These are phyloP conservation scores for Stereum hirsutum DNA, from an alignment of 1,284 basidiomycete species.

Conservation along the genomic window DNA sequence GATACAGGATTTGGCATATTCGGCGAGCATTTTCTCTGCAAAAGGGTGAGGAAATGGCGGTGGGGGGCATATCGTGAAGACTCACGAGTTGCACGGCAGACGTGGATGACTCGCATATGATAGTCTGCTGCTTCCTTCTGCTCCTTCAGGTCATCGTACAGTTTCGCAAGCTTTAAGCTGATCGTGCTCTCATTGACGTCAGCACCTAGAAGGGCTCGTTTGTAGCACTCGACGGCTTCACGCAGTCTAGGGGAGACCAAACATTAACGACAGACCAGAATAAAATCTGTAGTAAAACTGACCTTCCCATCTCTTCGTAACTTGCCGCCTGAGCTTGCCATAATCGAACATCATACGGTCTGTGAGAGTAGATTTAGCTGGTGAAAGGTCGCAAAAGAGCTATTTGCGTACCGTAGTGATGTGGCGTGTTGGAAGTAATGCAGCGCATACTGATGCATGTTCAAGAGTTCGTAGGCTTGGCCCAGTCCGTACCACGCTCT, in stretches of 20 bases:
- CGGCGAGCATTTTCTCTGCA: slow-evolving; percentile 56
- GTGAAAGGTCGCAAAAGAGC: neutral
- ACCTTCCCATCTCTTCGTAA: slow-evolving; percentile 88
- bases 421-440: slow-evolving; percentile 97
- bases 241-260: slow-evolving; percentile 41
- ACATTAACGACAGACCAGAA: neutral
- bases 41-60: slow-evolving; percentile 3
- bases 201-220: slow-evolving; percentile 80
- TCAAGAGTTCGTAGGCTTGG: slow-evolving; percentile 94
- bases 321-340: slow-evolving; percentile 95
- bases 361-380: slow-evolving; percentile 20
- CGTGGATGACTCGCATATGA: slow-evolving; percentile 66
- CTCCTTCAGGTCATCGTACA: slow-evolving; percentile 66
- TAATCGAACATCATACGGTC: slow-evolving; percentile 93
- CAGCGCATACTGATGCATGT: slow-evolving; percentile 93
- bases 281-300: slow-evolving; percentile 14
- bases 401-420: slow-evolving; percentile 60
- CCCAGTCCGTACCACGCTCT: slow-evolving; percentile 98
- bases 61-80: slow-evolving; percentile 3
- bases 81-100: slow-evolving; percentile 51
- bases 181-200: slow-evolving; percentile 73
- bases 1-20: slow-evolving; percentile 74
- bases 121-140: slow-evolving; percentile 57
- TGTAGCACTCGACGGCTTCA: slow-evolving; percentile 85
- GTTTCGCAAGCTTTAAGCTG: slow-evolving; percentile 69